phyloP scores from a whole-genome alignment of 176 grass and related monocot species.

The Rhynchospora pubera region DNA sequence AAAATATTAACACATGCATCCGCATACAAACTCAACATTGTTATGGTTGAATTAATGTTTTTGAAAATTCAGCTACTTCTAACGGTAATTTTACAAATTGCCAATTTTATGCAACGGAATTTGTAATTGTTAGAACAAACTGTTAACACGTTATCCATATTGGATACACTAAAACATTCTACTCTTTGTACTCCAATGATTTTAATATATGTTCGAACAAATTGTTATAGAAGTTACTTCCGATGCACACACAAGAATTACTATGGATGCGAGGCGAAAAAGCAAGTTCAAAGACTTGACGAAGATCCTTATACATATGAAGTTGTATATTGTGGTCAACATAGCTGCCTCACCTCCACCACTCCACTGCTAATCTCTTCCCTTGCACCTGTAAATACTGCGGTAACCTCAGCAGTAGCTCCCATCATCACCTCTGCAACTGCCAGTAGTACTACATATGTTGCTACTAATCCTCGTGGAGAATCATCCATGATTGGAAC shows the following conservation, averaged over 20 bases:
- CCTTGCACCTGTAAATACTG: neutral
- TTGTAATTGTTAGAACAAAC: neutral
- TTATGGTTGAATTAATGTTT: too few relatives aligned
- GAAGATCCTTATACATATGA: conserved; percentile 64
- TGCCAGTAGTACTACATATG: neutral
- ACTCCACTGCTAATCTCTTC: conserved; percentile 46
- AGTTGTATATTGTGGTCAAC: conserved; percentile 65
- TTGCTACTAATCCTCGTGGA: neutral
- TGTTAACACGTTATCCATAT: neutral
- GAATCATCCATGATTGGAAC: neutral
- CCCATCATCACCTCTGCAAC: neutral
- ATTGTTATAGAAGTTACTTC: conserved; percentile 66
- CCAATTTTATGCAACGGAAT: neutral
- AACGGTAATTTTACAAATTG: too few relatives aligned
- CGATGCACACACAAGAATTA: conserved; percentile 87
- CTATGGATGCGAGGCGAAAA: conserved; percentile 86
- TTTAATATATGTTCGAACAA: neutral
- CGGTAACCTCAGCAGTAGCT: neutral
- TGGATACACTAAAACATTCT: neutral
- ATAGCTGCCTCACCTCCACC: conserved; percentile 77
- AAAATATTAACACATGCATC: neutral
- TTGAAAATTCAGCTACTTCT: too few relatives aligned
- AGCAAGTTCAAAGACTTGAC: conserved; percentile 75
- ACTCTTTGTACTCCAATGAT: neutral
- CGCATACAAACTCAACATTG: neutral